Evolutionary conservation across 495 filamentous ascomycete genomes (phyloP).

Genomic region (Lasiosphaeris hirsuta): DNA sequence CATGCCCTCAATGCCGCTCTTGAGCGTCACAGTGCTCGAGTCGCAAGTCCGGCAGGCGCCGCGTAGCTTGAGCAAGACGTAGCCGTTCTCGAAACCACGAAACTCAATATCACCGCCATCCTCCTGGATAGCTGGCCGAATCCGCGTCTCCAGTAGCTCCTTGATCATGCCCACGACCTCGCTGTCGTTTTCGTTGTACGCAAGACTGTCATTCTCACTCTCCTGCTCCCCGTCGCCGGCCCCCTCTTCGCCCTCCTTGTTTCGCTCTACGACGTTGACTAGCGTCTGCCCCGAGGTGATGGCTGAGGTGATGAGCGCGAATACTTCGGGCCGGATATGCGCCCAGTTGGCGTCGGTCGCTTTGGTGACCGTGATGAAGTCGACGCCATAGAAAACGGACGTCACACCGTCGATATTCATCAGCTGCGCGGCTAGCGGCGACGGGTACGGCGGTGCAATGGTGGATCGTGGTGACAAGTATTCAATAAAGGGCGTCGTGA

Average conservation of each 20-base stretch:
- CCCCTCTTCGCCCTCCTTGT: constrained; percentile 35
- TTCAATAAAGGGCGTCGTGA: constrained; percentile 78
- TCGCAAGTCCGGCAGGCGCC: constrained; percentile 96
- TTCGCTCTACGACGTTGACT: constrained; percentile 65
- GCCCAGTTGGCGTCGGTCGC: constrained; percentile 83
- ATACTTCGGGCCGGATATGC: constrained; percentile 91
- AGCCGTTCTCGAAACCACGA: constrained; percentile 80
- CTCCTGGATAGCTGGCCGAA: constrained; percentile 92
- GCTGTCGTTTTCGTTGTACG: constrained; percentile 79
- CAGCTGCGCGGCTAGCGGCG: constrained; percentile 85
- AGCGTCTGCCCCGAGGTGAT: constrained; percentile 79
- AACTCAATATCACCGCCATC: constrained; percentile 97
- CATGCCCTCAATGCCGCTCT: constrained; percentile 97
- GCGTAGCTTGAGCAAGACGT: constrained; percentile 80
- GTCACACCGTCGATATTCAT: constrained; percentile 89
- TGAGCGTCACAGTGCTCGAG: constrained; percentile 89
- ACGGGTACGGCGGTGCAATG: constrained; percentile 83
- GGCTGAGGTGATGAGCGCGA: constrained; percentile 87
- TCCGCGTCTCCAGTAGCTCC: constrained; percentile 93
- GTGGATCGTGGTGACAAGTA: constrained; percentile 87
- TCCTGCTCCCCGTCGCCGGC: constrained; percentile 32
- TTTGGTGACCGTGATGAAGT: constrained; percentile 97
- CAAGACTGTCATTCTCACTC: constrained; percentile 62
- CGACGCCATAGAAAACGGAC: constrained; percentile 88
- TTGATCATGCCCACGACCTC: constrained; percentile 98